Base-by-base conservation (phyloP, 2,329 filamentous ascomycete genomes). In the Trichoderma atroviride region DNA sequence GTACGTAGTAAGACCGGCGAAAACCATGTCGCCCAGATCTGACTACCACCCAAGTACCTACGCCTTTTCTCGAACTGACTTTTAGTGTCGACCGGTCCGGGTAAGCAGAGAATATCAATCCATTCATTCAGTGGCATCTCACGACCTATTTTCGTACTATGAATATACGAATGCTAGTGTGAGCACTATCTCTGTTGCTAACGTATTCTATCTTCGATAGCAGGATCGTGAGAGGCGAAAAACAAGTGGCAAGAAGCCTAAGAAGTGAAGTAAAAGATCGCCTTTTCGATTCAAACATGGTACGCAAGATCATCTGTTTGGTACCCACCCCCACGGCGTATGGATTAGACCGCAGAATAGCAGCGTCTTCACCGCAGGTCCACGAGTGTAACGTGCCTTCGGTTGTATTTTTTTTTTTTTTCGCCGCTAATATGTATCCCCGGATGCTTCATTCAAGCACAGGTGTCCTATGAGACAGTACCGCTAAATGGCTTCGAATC, bases 351-450 rank as follows among this genome's bases (percentile, higher is more conserved):
- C 33, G 35, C 55, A 55, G 13, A 37, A 24, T 33, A 10, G 24
- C 50, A 56, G 29, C 43, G 11, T 16, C 50, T n/a, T 66, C 53
- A 22, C 55, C 22, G 64, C 33, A 67, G 29, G 35, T 31, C 64
- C 24, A 37, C 24, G 16, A 27, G 64, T 67, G 64, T 52, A 67
- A 67, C 53, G 64, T 67, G 55, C 35, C 64, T 59, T 67, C 29
- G 40, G 40, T 52, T 43, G 40, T 43, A 43, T 19, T 16, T 19
- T 22, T 27, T 29, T n/a, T 9, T 35, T 37, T 40, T 52, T 9
- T 33, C 63, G 27, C 64, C 40, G 27, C 63, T 66, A 27, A 22
- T 35, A n/a, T 43, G 19, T 47, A 27, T 43, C 11, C 52, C 22
- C n/a, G 22, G 31, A 56, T 64, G 50, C n/a, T 22, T 19, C 24